These are phyloP conservation scores for Mycocentrospora acerina DNA, from an alignment of 2,329 filamentous ascomycete genomes.

Conservation along the genomic window DNA sequence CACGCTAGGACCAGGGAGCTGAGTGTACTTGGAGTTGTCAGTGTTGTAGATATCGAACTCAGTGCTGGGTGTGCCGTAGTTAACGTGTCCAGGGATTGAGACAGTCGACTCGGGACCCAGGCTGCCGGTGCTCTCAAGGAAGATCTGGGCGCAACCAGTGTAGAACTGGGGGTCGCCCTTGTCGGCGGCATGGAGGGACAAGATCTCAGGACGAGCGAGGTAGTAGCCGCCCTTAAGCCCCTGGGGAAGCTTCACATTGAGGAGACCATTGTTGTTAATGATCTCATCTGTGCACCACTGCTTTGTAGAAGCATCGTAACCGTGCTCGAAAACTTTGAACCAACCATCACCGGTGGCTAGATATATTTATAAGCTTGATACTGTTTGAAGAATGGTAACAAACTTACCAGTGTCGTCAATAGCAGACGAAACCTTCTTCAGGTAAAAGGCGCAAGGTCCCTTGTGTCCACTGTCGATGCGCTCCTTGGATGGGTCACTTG, in stretches of 20 bases:
- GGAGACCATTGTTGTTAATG: conserved; percentile 63
- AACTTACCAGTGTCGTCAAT: conserved; percentile 47
- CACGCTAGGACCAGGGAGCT: conserved; percentile 60
- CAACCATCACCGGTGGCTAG: conserved; percentile 61
- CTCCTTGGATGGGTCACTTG: conserved; percentile 57
- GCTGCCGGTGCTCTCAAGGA: conserved; percentile 55
- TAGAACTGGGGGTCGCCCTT: conserved; percentile 67
- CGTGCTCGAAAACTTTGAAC: conserved; percentile 77
- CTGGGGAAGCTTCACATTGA: conserved; percentile 63
- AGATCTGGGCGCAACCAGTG: conserved; percentile 70
- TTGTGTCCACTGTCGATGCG: conserved; percentile 63
- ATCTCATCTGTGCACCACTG: conserved; percentile 73
- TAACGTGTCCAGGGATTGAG: conserved; percentile 67
- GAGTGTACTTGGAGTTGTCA: conserved; percentile 47
- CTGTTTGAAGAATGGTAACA: background rate
- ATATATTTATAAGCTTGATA: conserved; percentile 1
- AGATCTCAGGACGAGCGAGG: conserved; percentile 69
- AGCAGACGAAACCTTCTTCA: conserved; percentile 67
- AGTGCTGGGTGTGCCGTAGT: conserved; percentile 56
- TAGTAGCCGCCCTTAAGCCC: conserved; percentile 67
- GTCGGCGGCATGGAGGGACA: conserved; percentile 66
- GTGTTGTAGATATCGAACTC: conserved; percentile 64
- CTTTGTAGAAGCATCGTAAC: conserved; percentile 57
- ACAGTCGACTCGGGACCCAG: conserved; percentile 57
- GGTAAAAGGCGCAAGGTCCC: conserved; percentile 72